Evolutionary conservation across 192 early-diverging fungal species (phyloP).

Genomic region (Linnemannia exigua): DNA sequence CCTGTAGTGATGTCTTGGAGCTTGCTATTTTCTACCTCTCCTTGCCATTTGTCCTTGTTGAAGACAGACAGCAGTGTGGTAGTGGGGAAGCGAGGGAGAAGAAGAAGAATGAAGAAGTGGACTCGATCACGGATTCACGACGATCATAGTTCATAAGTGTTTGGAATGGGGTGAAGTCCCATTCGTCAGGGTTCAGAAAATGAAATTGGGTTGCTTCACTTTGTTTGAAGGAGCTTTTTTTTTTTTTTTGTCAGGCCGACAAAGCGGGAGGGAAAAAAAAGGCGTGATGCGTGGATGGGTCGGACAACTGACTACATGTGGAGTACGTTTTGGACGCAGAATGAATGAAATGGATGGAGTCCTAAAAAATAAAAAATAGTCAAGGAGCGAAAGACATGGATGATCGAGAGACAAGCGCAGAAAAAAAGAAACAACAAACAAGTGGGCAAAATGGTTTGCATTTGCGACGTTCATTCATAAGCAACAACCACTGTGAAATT

Average conservation of each 20-base stretch:
- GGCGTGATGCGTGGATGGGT: background rate
- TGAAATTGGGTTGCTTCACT: too few species aligned
- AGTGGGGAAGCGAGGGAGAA: background rate
- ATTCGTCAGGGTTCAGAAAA: constrained; percentile 37
- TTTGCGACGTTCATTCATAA: background rate
- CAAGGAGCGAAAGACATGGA: background rate
- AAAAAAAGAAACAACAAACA: background rate
- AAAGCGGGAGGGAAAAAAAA: background rate
- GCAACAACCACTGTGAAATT: background rate
- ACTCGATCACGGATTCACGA: background rate
- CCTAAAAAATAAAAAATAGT: background rate
- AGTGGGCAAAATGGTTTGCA: background rate
- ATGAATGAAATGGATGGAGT: background rate
- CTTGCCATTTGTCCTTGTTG: too few species aligned
- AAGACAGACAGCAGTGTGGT: background rate
- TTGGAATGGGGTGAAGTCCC: background rate
- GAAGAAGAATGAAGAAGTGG: too few species aligned
- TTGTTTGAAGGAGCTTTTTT: too few species aligned
- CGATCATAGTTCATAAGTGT: background rate
- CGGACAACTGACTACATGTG: background rate
- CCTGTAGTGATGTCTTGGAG: background rate
- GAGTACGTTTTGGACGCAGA: background rate
- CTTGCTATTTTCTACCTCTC: constrained; percentile 10
- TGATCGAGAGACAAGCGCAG: background rate
- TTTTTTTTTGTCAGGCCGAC: background rate